phyloP scores from a whole-genome alignment of 306 rosid genomes.

The Vigna reflexopilosa region DNA sequence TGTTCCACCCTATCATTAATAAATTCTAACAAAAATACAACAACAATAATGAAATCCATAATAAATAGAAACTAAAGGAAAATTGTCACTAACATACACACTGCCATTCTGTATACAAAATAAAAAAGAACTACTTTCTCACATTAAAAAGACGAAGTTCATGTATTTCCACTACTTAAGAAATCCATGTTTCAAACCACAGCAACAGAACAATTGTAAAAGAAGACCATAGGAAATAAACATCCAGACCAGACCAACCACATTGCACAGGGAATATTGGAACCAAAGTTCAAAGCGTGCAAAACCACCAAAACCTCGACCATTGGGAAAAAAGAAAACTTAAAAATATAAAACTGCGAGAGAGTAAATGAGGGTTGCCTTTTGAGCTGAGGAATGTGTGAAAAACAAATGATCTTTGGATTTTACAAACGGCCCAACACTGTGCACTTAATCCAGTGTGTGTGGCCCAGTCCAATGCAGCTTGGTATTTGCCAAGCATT shows the following conservation, averaged over 20 bases:
- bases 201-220: slow-evolving; percentile 10
- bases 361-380: slow-evolving; percentile 7
- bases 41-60: neutral
- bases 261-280: neutral
- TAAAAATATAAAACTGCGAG: neutral
- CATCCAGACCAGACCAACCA: slow-evolving; percentile 34
- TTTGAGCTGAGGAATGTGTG: slow-evolving; percentile 13
- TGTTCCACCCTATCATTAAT: slow-evolving; percentile 14
- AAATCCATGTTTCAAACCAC: slow-evolving; percentile 19
- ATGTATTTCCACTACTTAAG: slow-evolving; percentile 11
- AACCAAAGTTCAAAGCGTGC: slow-evolving; percentile 19
- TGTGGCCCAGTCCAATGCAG: no score
- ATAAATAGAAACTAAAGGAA: neutral
- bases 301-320: neutral
- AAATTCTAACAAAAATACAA: neutral
- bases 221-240: neutral
- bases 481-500: no score
- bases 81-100: neutral
- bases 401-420: neutral
- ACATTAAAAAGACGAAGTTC: neutral
- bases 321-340: neutral
- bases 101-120: neutral
- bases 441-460: no score
- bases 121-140: neutral
- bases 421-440: no score